A percentile compares a stretch with the other conserved stretches of the same genome.
Evolutionary conservation across 2,329 filamentous ascomycete species (phyloP).

Genomic region (Colletotrichum ledebouriae): DNA sequence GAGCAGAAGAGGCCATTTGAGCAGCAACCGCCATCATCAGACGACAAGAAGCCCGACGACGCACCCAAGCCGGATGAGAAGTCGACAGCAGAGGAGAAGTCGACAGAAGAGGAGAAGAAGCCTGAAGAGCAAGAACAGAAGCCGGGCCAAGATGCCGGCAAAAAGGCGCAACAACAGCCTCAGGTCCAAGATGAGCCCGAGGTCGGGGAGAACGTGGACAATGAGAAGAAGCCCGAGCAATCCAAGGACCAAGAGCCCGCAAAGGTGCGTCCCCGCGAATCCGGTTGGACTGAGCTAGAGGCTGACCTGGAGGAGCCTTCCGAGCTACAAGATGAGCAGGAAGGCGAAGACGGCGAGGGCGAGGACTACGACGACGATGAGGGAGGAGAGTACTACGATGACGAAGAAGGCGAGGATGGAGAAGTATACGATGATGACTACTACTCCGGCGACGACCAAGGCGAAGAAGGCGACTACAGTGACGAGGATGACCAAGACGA

Average conservation of each 20-base stretch:
- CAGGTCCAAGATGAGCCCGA: slow-evolving; percentile 31
- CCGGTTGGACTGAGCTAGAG: slow-evolving; percentile 20
- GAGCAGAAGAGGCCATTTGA: neutral
- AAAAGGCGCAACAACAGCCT: slow-evolving; percentile 28
- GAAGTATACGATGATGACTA: slow-evolving; percentile 42
- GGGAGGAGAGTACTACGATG: slow-evolving; percentile 22
- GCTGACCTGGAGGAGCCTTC: slow-evolving; percentile 33
- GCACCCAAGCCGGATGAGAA: slow-evolving; percentile 3
- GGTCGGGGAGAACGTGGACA: neutral
- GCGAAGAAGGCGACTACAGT: slow-evolving; percentile 35
- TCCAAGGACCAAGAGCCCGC: slow-evolving; percentile 35
- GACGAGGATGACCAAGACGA: slow-evolving; percentile 45
- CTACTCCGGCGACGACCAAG: slow-evolving; percentile 40
- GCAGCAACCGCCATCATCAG: slow-evolving; percentile 3
- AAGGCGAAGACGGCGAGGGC: slow-evolving; percentile 39
- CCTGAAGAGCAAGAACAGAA: slow-evolving; percentile 12
- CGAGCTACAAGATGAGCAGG: slow-evolving; percentile 19
- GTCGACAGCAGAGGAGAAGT: slow-evolving; percentile 8
- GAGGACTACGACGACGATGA: slow-evolving; percentile 40
- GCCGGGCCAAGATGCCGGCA: slow-evolving; percentile 17
- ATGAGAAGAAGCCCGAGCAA: slow-evolving; percentile 32
- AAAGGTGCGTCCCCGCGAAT: slow-evolving; percentile 30
- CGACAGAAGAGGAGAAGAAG: slow-evolving; percentile 21
- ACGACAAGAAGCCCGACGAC: slow-evolving; percentile 21
- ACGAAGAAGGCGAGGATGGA: slow-evolving; percentile 29